phyloP scores from a whole-genome alignment of 2,329 filamentous ascomycete species.

The Clarireedia hainanense region DNA sequence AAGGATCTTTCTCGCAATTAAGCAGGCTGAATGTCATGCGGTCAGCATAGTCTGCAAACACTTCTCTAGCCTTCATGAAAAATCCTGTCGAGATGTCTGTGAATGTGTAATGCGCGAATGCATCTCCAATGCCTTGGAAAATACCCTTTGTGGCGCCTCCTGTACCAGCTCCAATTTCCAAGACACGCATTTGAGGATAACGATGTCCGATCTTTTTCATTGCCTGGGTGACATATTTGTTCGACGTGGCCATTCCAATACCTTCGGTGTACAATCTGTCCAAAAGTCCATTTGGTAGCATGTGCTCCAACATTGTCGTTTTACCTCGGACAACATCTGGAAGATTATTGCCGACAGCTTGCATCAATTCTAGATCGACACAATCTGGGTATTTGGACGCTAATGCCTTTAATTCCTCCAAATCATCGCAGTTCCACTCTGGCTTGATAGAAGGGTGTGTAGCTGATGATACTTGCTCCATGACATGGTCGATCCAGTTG shows the following conservation, averaged over 20 bases:
- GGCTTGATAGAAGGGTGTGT: conserved; percentile 11
- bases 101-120: conserved; percentile 16
- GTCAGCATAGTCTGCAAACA: not conserved
- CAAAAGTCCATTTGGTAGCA: conserved; percentile 17
- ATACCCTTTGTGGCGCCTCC: not conserved
- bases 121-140: not conserved
- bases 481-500: conserved; percentile 11
- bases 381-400: conserved; percentile 3
- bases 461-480: conserved; percentile 9
- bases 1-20: not conserved
- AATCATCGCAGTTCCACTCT: conserved; percentile 14
- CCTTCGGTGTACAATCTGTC: conserved; percentile 18
- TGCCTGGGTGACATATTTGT: not conserved
- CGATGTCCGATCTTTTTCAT: conserved; percentile 24
- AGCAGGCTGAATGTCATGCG: conserved; percentile 2
- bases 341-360: conserved; percentile 17
- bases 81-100: conserved; percentile 29
- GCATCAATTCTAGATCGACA: conserved; percentile 14
- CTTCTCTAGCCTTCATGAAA: conserved; percentile 28
- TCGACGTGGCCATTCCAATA: conserved; percentile 6
- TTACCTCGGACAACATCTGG: conserved; percentile 15
- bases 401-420: conserved; percentile 2
- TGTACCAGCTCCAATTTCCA: conserved; percentile 7
- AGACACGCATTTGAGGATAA: conserved; percentile 17
- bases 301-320: conserved; percentile 18